These are phyloP conservation scores for Collybia mongolica DNA, from an alignment of 768 basidiomycete genomes.

Conservation along the genomic window DNA sequence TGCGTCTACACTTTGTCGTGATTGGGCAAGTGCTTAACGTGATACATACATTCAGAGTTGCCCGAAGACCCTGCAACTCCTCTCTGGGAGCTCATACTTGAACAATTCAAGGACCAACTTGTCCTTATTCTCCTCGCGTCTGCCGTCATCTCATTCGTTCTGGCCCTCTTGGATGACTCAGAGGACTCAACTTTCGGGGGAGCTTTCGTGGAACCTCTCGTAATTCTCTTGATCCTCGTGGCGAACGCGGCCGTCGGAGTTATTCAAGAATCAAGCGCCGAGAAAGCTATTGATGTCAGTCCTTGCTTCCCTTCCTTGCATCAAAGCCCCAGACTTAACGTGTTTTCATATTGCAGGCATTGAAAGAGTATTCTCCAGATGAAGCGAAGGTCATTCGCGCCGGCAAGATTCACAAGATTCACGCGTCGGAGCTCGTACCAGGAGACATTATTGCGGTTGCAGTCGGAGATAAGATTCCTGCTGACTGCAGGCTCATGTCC, in stretches of 20 bases:
- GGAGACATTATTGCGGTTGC: constrained; percentile 91
- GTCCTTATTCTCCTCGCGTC: constrained; percentile 96
- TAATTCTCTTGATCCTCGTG: constrained; percentile 93
- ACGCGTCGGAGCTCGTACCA: constrained; percentile 88
- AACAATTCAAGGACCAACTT: constrained; percentile 98
- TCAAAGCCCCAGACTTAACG: neutral
- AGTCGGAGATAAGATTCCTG: constrained; percentile 94
- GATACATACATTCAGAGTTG: constrained; percentile 54
- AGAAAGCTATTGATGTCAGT: constrained; percentile 95
- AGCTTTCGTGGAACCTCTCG: constrained; percentile 93
- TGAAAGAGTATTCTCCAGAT: constrained; percentile 97
- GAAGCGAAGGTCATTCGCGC: constrained; percentile 88
- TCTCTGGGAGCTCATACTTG: constrained; percentile 92
- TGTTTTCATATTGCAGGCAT: constrained; percentile 53
- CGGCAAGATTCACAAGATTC: constrained; percentile 67
- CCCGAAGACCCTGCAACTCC: constrained; percentile 92
- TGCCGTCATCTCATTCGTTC: constrained; percentile 88
- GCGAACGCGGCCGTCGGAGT: constrained; percentile 99
- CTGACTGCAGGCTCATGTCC: constrained; percentile 87
- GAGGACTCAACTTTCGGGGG: constrained; percentile 65
- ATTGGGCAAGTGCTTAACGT: neutral
- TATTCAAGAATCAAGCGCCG: constrained; percentile 94
- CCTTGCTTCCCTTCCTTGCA: constrained; percentile 2
- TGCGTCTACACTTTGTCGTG: constrained; percentile 25
- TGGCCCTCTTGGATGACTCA: constrained; percentile 84